These are phyloP conservation scores for Lumnitzera littorea DNA, from an alignment of 345 rosid species.

Conservation along the genomic window DNA sequence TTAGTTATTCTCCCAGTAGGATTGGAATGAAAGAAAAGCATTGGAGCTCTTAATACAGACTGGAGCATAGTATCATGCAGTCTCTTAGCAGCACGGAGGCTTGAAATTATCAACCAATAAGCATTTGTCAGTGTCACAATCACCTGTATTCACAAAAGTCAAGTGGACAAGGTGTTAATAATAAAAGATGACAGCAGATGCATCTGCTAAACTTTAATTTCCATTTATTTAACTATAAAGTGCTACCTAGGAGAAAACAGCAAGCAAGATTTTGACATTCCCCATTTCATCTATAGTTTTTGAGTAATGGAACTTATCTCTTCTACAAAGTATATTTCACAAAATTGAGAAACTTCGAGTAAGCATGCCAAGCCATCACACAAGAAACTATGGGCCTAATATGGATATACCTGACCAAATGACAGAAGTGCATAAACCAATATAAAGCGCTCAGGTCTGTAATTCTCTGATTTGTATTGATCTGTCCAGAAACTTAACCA, in stretches of 20 bases:
- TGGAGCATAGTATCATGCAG: slow-evolving; percentile 75
- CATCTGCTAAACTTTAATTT: too few species aligned
- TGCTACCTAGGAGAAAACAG: too few species aligned
- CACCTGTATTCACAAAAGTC: slow-evolving; percentile 41
- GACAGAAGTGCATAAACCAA: slow-evolving; percentile 61
- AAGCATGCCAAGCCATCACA: too few species aligned
- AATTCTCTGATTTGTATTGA: slow-evolving; percentile 48
- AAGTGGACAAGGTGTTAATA: background rate
- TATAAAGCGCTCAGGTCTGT: slow-evolving; percentile 55
- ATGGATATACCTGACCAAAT: slow-evolving; percentile 61
- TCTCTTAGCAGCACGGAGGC: slow-evolving; percentile 77
- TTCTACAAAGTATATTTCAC: too few species aligned
- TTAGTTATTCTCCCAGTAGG: slow-evolving; percentile 87
- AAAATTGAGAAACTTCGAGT: too few species aligned
- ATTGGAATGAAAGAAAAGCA: slow-evolving; percentile 92
- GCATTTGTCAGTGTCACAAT: slow-evolving; percentile 67
- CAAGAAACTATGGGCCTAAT: background rate
- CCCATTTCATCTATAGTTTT: too few species aligned
- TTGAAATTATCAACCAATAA: slow-evolving; percentile 78
- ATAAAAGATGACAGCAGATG: too few species aligned
- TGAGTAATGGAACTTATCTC: too few species aligned
- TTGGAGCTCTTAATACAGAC: slow-evolving; percentile 79
- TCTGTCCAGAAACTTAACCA: slow-evolving; percentile 95
- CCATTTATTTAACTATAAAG: too few species aligned
- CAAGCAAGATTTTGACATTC: too few species aligned